Base-by-base conservation (phyloP, 768 basidiomycete species). In the Heimioporus sp. region DNA sequence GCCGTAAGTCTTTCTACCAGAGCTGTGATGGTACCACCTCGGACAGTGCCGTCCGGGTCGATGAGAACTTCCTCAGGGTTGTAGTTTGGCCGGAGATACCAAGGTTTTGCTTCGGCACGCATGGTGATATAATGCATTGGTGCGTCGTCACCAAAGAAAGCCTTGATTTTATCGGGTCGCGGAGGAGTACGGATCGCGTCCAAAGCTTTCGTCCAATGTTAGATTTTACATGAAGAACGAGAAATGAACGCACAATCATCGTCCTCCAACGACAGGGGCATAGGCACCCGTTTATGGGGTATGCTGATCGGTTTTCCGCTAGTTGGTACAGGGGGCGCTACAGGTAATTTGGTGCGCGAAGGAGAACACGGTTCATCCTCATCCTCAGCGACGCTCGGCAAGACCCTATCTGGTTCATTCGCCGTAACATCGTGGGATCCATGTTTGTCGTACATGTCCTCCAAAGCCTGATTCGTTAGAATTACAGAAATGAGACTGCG, bases 1-100 rank as follows among this genome's bases (percentile, higher is more conserved):
- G 79, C 76, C 0, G 86, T 87, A n/a, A 87, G 70, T 34, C 81
- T 74, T 55, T 83, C 83, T 10, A 87, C 78, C 4, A 88, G 72
- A 2, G 83, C 83, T 9, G 71, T 54, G 11, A 86, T 65, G 0
- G 84, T 85, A 2, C 85, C 86, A 4, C 81, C 86, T 41, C 80
- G 73, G 43, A 87, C 79, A 34, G 73, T 72, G 28, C 83, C 82
- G 45, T 86, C 84, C 13, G 82, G 81, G 56, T 82, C 80, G 54
- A 86, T 77, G 17, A 83, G 71, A 39, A 87, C 78, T 39, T 87
- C 82, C 9, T 75, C 74, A 9, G 78, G 72, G 44, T 70, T 72
- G 62, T 83, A 83, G 49, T 79, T 79, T 20, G 78, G 74, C 1
- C 76, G 76, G 32, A 89, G 73, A 60, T 82, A 87, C 80, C 79